These are phyloP conservation scores for Mucor irregularis DNA, from an alignment of 371 early-diverging fungal genomes.

Conservation along the genomic window DNA sequence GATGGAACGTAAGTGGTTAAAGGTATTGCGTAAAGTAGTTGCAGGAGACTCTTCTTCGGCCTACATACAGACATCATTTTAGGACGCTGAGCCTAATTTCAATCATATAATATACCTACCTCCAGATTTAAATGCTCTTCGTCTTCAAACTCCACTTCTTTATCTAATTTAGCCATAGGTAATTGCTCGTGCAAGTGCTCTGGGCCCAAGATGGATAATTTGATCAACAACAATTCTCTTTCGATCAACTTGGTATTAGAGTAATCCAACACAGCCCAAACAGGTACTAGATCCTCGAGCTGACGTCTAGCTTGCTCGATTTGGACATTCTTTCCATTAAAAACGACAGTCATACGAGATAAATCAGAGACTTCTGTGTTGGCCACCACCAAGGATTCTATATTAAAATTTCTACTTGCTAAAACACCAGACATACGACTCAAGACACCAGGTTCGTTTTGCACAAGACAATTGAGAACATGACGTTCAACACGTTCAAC, in stretches of 20 bases:
- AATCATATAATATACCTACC: not conserved
- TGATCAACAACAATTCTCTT: slow-evolving; percentile 88
- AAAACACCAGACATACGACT: slow-evolving; percentile 88
- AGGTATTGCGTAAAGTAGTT: slow-evolving; percentile 59
- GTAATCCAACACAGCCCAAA: slow-evolving; percentile 97
- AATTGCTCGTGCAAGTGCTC: slow-evolving; percentile 59
- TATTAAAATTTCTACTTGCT: slow-evolving; percentile 94
- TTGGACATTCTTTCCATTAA: slow-evolving; percentile 77
- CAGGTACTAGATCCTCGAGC: slow-evolving; percentile 92
- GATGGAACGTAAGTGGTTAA: slow-evolving; percentile 76
- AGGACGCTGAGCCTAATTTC: no score
- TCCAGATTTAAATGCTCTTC: slow-evolving; percentile 7
- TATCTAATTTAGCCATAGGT: slow-evolving; percentile 36
- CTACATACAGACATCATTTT: not conserved
- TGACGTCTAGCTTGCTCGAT: slow-evolving; percentile 93
- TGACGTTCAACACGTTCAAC: slow-evolving; percentile 66
- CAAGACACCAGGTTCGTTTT: slow-evolving; percentile 95
- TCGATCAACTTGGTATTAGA: slow-evolving; percentile 80
- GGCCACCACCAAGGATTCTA: slow-evolving; percentile 92
- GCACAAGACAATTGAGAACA: slow-evolving; percentile 89
- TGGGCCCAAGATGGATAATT: slow-evolving; percentile 88
- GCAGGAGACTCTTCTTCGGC: slow-evolving; percentile 32
- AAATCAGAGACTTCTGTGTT: slow-evolving; percentile 93
- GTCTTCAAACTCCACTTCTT: slow-evolving; percentile 40
- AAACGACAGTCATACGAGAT: slow-evolving; percentile 93